Conservation (phyloP, 1,284 basidiomycete genomes). For the Ganoderma lucidum region DNA sequence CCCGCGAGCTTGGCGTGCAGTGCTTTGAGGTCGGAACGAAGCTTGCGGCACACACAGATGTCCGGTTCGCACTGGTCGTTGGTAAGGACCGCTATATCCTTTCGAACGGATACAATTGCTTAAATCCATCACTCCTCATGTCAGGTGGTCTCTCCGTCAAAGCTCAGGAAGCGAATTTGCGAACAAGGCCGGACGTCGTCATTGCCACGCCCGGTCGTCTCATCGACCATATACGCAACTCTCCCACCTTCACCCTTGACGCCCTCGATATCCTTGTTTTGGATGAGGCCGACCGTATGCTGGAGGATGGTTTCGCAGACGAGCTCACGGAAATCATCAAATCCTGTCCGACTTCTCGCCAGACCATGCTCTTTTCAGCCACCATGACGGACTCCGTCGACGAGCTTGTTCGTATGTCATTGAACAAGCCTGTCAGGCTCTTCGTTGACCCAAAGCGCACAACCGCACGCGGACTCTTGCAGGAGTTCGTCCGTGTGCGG, state of each 20-base stretch:
- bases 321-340: conserved; percentile 95
- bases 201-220: conserved; percentile 97
- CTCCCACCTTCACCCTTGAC: conserved; percentile 92
- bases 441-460: conserved; percentile 95
- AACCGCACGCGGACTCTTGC: conserved; percentile 89
- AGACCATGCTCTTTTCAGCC: conserved; percentile 98
- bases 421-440: conserved; percentile 91
- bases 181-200: conserved; percentile 89
- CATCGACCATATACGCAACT: conserved; percentile 97
- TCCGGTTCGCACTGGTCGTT: conserved; percentile 88
- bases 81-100: conserved; percentile 57
- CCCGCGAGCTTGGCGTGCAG: conserved; percentile 94
- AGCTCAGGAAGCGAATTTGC: conserved; percentile 86
- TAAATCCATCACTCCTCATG: conserved; percentile 13
- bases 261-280: conserved; percentile 94
- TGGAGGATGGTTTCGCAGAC: conserved; percentile 97
- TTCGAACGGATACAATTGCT: conserved; percentile 15
- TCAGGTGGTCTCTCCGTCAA: conserved; percentile 91
- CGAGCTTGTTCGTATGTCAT: conserved; percentile 89
- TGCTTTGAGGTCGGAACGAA: conserved; percentile 92
- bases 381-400: conserved; percentile 98
- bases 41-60: conserved; percentile 87
- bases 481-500: conserved; percentile 94
- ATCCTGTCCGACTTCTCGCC: conserved; percentile 87
- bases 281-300: conserved; percentile 98